Conservation (phyloP, 306 rosid species). For the Comarum palustre region DNA sequence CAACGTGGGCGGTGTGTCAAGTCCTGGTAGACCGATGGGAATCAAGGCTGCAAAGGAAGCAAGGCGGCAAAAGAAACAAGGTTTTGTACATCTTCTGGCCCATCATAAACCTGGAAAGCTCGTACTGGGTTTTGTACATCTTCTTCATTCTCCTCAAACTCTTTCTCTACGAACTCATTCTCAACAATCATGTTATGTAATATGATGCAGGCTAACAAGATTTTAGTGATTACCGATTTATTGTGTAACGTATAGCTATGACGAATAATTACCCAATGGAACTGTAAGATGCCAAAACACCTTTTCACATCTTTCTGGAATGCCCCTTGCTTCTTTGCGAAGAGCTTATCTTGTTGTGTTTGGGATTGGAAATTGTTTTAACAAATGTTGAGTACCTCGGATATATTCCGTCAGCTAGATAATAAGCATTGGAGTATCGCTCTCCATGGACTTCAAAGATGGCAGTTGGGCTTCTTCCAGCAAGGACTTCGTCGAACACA, state of each 20-base stretch:
- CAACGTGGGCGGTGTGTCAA: background rate
- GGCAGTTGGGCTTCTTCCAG: too few relatives aligned
- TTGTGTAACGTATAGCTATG: too few relatives aligned
- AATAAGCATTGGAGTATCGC: too few relatives aligned
- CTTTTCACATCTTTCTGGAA: too few relatives aligned
- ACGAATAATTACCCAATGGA: background rate
- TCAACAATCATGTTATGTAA: background rate
- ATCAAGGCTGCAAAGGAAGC: background rate
- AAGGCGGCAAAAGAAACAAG: background rate
- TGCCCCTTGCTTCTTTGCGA: too few relatives aligned
- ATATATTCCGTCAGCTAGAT: too few relatives aligned
- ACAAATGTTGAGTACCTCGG: too few relatives aligned
- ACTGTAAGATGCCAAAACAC: background rate
- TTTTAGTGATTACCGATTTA: background rate
- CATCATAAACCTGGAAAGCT: background rate
- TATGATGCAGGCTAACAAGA: background rate
- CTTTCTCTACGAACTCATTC: background rate
- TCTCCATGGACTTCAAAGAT: too few relatives aligned
- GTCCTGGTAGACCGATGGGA: background rate
- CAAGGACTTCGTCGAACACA: too few relatives aligned
- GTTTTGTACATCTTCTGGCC: background rate
- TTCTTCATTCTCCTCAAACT: background rate
- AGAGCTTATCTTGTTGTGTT: too few relatives aligned
- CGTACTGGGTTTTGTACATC: background rate
- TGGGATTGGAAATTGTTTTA: too few relatives aligned